These are phyloP conservation scores for Ambrosiella cleistominuta DNA, from an alignment of 2,329 filamentous ascomycete genomes.

Conservation along the genomic window DNA sequence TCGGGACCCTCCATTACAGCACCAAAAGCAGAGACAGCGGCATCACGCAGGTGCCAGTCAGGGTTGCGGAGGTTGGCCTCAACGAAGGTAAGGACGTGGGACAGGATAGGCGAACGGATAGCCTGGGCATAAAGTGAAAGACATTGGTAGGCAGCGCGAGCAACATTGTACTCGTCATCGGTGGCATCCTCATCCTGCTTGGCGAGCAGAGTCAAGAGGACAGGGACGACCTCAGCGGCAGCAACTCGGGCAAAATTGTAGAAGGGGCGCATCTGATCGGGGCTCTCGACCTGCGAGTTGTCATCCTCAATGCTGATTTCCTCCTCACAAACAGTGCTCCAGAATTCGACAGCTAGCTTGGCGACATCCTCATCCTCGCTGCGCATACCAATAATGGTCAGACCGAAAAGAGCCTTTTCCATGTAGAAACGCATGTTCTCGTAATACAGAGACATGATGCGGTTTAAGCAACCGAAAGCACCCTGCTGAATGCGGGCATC, in stretches of 20 bases:
- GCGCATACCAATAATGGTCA: slow-evolving; percentile 98
- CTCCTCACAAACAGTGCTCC: slow-evolving; percentile 99
- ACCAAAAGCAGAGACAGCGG: slow-evolving; percentile 89
- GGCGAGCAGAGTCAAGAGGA: slow-evolving; percentile 71
- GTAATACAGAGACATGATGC: slow-evolving; percentile 97
- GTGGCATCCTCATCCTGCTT: slow-evolving; percentile 95
- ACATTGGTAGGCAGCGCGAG: slow-evolving; percentile 89
- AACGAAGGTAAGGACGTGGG: slow-evolving; percentile 75
- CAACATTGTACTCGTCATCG: slow-evolving; percentile 95
- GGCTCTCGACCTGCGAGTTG: slow-evolving; percentile 54
- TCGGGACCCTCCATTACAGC: slow-evolving; percentile 98
- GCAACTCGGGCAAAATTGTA: slow-evolving; percentile 93
- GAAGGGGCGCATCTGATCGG: slow-evolving; percentile 73
- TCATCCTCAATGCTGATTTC: slow-evolving; percentile 97
- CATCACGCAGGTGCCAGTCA: slow-evolving; percentile 90
- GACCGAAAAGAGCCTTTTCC: slow-evolving; percentile 96
- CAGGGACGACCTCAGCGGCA: slow-evolving; percentile 83
- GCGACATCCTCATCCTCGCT: slow-evolving; percentile 93
- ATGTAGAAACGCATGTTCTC: slow-evolving; percentile 99
- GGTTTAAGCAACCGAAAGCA: slow-evolving; percentile 91
- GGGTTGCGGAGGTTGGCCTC: slow-evolving; percentile 78
- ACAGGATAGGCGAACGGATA: slow-evolving; percentile 68
- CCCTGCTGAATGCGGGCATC: slow-evolving; percentile 88
- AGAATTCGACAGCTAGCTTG: slow-evolving; percentile 96
- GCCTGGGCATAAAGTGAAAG: slow-evolving; percentile 89